Evolutionary conservation across 176 grass and related monocot genomes (phyloP), one percentile per base, ranked within the genome.

Genomic region (Hyparrhenia diplandra): DNA sequence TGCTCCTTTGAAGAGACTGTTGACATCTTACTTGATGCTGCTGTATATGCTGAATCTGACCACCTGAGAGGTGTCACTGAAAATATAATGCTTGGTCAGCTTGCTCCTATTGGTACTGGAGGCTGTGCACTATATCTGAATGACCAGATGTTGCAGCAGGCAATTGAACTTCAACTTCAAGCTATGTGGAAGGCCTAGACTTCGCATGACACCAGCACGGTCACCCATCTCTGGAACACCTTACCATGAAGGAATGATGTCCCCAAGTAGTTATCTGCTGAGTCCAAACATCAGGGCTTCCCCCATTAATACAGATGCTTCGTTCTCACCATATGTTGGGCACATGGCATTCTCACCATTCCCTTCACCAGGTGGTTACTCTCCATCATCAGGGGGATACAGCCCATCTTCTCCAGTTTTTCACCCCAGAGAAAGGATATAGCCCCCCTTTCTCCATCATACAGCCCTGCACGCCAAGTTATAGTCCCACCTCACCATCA

Each of bases 211-310:
- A n/a, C 95, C 95, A 72, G 78, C 84, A 12, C 84, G 82, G 40
- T 95, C 90, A 18, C 95, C 95, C 41, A 91, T 90, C 13, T 88
- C 90, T 3, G 90, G 92, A 17, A 98, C 95, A 71, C 92, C 92
- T 3, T 98, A 98, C 66, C 86, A 89, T 68, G 92, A 98, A 85
- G 92, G 92, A 78, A 98, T 98, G 90, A 98, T 98, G 92, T 95
- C 95, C 6, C 95, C 95, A 67, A 98, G n/a, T n/a, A n/a, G 88
- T 79, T 93, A 91, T 73, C 82, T 98, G 75, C 45, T 95, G 63
- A 98, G 95, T 84, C 92, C 92, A 31, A 98, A 98, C 78, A 79
- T 93, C 54, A 90, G 92, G 35, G 85, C 95, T 80, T 98, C 95
- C 95, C n/a, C 95, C 8, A 98, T 94, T 77, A 80, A 80, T 7